Evolutionary conservation across 2,329 filamentous ascomycete genomes (phyloP), one percentile per base, ranked within the genome.

Genomic region (Scytalidium sp.): DNA sequence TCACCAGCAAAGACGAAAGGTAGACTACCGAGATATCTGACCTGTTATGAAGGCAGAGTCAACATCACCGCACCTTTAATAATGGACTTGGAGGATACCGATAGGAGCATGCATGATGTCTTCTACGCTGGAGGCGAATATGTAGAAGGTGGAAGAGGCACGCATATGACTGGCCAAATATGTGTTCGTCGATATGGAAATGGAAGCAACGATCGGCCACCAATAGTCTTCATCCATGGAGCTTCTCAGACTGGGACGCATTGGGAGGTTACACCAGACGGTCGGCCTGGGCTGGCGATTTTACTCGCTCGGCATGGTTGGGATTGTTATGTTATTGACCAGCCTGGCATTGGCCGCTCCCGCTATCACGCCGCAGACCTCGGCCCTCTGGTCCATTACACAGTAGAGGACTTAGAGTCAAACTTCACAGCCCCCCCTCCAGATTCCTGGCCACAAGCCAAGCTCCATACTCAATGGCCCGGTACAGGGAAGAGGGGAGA

Each of bases 241-340:
- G 39, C 23, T 3, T 27, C 22, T 15, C 45, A 39, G 29, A 47
- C 29, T 22, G 45, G 45, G n/a, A 41, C 45, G 60, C 66, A 69
- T 42, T 72, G 64, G 63, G 60, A 70, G 20, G 73, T 72, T 51
- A 75, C 70, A 23, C 73, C 73, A 3, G 72, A 76, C 50, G 67
- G 67, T 36, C 63, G 68, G 8, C 55, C 62, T 49, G 73, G 73
- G 43, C 75, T 71, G 72, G 70, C 72, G 1, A 70, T 70, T 0
- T 70, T 67, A 50, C 74, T 73, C 50, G 59, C 75, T 15, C 57
- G 62, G 9, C 57, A 68, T 22, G 74, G 73, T 13, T 74, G 73
- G 50, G 64, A 64, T 23, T 62, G 72, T 43, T 76, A 74, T 55
- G 58, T 75, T 10, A 45, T 57, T 13, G 57, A 58, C 19, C 47